Evolutionary conservation across 1,139 yeast genomes (phyloP).

Genomic region (Zygoascus hellenicus): DNA sequence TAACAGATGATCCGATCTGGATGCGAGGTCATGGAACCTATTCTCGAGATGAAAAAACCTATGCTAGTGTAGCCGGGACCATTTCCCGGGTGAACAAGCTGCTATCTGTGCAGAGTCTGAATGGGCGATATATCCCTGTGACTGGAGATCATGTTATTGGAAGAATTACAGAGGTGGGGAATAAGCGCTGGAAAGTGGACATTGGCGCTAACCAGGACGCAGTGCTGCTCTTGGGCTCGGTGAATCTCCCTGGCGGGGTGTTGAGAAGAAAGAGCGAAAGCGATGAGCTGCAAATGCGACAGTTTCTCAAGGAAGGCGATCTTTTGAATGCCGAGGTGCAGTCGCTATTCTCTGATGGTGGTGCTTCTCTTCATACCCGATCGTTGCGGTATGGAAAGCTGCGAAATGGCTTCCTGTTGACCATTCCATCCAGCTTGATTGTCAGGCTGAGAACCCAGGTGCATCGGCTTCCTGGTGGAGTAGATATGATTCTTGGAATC

Average conservation of each 20-base stretch:
- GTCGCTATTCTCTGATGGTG: conserved; percentile 79
- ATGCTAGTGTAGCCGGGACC: conserved; percentile 89
- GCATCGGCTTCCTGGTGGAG: conserved; percentile 83
- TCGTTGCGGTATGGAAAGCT: conserved; percentile 92
- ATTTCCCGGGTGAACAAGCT: conserved; percentile 81
- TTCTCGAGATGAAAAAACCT: conserved; percentile 60
- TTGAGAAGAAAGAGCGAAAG: conserved; percentile 88
- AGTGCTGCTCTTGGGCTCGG: conserved; percentile 86
- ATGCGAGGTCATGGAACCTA: conserved; percentile 99
- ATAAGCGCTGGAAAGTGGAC: conserved; percentile 94
- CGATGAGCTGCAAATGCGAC: conserved; percentile 95
- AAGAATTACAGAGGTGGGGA: conserved; percentile 88
- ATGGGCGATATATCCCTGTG: conserved; percentile 86
- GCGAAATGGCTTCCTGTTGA: conserved; percentile 79
- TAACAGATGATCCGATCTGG: conserved; percentile 94
- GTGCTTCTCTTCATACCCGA: conserved; percentile 91
- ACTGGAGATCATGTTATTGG: conserved; percentile 97
- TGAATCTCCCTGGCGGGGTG: conserved; percentile 95
- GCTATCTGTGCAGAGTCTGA: conserved; percentile 76
- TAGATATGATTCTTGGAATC: conserved; percentile 84
- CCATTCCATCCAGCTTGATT: conserved; percentile 76
- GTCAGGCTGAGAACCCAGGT: conserved; percentile 83
- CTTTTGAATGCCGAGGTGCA: conserved; percentile 94
- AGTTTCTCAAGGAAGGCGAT: conserved; percentile 94
- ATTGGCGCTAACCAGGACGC: conserved; percentile 94